Percentiles rank a stretch among this genome's conserved stretches.
Evolutionary conservation across 441 rosid species (phyloP).

Genomic region (Adansonia grandidieri): DNA sequence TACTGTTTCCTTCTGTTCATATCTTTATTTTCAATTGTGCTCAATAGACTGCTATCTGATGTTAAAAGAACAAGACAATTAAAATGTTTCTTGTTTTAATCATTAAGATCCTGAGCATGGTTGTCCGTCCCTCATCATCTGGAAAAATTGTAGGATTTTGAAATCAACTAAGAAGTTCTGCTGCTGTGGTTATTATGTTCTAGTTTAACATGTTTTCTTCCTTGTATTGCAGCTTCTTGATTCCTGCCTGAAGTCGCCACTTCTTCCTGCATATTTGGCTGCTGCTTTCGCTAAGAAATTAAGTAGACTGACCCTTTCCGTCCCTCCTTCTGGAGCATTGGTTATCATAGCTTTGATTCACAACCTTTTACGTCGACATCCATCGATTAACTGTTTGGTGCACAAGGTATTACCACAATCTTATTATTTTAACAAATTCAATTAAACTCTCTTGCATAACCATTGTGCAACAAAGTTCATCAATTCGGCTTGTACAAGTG

Average conservation of each 20-base stretch:
- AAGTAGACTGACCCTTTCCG: conserved; percentile 73
- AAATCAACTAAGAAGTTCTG: neutral
- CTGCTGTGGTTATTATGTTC: neutral
- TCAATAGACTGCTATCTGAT: neutral
- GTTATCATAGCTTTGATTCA: conserved; percentile 79
- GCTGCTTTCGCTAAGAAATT: conserved; percentile 90
- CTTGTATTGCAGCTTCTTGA: conserved; percentile 80
- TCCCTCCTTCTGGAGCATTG: conserved; percentile 88
- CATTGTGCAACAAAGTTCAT: neutral
- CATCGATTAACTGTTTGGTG: conserved; percentile 89
- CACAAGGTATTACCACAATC: conserved; percentile 56
- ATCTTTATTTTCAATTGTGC: neutral
- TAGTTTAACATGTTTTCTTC: neutral
- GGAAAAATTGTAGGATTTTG: neutral
- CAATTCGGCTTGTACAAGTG: neutral
- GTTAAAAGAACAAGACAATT: conserved; percentile 3
- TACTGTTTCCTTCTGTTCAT: neutral
- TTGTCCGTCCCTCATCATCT: neutral
- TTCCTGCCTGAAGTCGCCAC: conserved; percentile 84
- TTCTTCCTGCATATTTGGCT: conserved; percentile 95
- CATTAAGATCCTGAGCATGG: neutral
- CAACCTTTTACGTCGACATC: conserved; percentile 85
- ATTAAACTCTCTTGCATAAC: neutral
- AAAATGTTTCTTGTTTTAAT: neutral
- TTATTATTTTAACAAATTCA: neutral